Conservation (phyloP, 2,329 filamentous ascomycete genomes). For the Alternaria tenuissima region DNA sequence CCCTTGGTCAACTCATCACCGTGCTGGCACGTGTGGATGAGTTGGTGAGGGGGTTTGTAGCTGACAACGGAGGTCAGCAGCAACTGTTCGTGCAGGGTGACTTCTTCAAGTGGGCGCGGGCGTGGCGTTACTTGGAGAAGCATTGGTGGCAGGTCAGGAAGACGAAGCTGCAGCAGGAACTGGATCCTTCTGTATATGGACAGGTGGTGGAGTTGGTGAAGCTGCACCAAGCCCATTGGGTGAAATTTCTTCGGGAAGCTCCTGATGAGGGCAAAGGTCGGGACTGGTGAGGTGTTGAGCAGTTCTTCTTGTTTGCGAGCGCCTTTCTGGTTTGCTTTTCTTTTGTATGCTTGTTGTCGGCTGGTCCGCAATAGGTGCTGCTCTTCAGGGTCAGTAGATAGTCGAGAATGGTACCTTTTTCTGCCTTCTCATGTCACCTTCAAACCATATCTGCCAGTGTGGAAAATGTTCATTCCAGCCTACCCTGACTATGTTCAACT, state of each 20-base stretch:
- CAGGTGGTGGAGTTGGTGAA: background rate
- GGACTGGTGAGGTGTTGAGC: background rate
- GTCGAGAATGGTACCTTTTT: constrained; percentile 3
- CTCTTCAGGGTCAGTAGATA: constrained; percentile 3
- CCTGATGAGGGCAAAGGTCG: background rate
- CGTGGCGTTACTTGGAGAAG: constrained; percentile 1
- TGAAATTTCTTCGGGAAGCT: background rate
- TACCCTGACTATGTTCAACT: background rate
- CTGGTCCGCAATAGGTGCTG: background rate
- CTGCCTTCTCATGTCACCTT: background rate
- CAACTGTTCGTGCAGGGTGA: background rate
- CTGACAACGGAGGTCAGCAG: constrained; percentile 2
- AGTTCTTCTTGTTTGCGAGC: background rate
- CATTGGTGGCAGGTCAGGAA: background rate
- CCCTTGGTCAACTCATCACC: background rate
- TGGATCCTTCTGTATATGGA: background rate
- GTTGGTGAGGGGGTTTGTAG: constrained; percentile 3
- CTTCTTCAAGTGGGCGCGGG: background rate
- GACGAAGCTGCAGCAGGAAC: background rate
- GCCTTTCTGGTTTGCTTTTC: background rate
- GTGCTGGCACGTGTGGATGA: background rate
- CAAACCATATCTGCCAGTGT: background rate
- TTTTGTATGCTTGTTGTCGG: constrained; percentile 6
- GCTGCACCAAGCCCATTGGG: constrained; percentile 2
- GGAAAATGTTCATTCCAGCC: background rate